Percentiles rank a stretch among this genome's conserved stretches.
Evolutionary conservation across 1,284 basidiomycete species (phyloP).

Genomic region (Malassezia cuniculi): DNA sequence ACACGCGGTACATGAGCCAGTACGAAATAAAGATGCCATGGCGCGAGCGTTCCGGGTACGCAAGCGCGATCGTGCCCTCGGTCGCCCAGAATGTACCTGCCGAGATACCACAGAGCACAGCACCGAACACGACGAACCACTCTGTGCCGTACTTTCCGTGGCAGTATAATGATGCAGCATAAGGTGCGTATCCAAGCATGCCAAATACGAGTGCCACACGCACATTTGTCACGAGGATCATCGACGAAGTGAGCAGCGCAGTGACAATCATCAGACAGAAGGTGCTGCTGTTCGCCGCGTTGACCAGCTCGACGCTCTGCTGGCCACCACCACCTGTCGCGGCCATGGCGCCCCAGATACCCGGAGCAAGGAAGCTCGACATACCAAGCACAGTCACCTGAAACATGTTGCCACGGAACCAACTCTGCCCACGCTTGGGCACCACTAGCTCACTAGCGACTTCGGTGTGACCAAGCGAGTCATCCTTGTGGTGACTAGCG

Average conservation of each 20-base stretch:
- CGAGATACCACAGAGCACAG: constrained; percentile 43
- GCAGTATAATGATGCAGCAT: constrained; percentile 43
- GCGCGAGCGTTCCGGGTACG: constrained; percentile 38
- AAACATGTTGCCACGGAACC: constrained; percentile 29
- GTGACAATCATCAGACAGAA: constrained; percentile 46
- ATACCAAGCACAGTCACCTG: constrained; percentile 42
- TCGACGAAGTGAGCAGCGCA: constrained; percentile 19
- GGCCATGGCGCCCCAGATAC: constrained; percentile 43
- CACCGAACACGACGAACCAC: constrained; percentile 46
- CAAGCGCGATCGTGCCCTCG: constrained; percentile 13
- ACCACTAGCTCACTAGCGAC: too few species aligned
- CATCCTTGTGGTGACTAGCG: too few species aligned
- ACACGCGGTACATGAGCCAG: constrained; percentile 43
- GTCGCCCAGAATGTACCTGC: constrained; percentile 42
- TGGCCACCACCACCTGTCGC: constrained; percentile 42
- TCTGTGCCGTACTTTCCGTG: constrained; percentile 27
- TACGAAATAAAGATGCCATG: constrained; percentile 42
- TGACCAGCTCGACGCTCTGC: constrained; percentile 33
- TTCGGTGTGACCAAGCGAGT: too few species aligned
- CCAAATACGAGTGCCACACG: constrained; percentile 40
- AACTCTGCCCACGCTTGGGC: too few species aligned
- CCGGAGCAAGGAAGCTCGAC: constrained; percentile 43
- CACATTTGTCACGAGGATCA: constrained; percentile 31
- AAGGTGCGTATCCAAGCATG: constrained; percentile 37
- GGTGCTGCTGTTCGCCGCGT: constrained; percentile 45